These are phyloP conservation scores for Beauveria bassiana DNA, from an alignment of 2,329 filamentous ascomycete genomes.

Conservation along the genomic window DNA sequence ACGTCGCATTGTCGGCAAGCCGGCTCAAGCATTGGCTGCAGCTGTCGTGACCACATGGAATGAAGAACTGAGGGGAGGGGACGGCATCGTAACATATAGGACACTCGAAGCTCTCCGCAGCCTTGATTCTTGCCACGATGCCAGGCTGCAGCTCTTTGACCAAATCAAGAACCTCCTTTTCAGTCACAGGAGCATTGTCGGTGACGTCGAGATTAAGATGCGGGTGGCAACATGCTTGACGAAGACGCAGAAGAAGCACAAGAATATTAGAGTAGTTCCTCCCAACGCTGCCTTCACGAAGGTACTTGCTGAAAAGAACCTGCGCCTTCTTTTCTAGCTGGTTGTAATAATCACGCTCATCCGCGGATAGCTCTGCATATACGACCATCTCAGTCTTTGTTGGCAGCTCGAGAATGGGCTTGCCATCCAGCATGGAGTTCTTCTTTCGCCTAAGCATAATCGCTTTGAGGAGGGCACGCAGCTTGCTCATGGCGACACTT, in stretches of 20 bases:
- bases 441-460: conserved; percentile 80
- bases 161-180: conserved; percentile 48
- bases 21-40: conserved; percentile 70
- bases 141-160: conserved; percentile 51
- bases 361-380: conserved; percentile 60
- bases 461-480: conserved; percentile 70
- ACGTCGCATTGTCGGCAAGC: conserved; percentile 53
- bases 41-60: conserved; percentile 75
- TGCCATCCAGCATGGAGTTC: conserved; percentile 67
- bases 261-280: conserved; percentile 69
- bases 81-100: conserved; percentile 75
- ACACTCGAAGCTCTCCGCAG: conserved; percentile 60
- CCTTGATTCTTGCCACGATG: conserved; percentile 60
- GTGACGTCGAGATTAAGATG: conserved; percentile 26
- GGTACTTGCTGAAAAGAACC: conserved; percentile 68
- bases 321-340: conserved; percentile 62
- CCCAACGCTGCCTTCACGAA: conserved; percentile 60
- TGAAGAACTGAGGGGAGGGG: conserved; percentile 66
- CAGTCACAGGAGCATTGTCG: conserved; percentile 31
- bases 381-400: conserved; percentile 69
- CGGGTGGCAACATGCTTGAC: conserved; percentile 54
- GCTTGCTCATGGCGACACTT: conserved; percentile 57
- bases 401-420: conserved; percentile 72
- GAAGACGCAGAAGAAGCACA: conserved; percentile 71
- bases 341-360: conserved; percentile 72